Percentiles rank a stretch among this genome's conserved stretches.
Conservation (phyloP, 805 yeast genomes). For the Kodamaea restingae region DNA sequence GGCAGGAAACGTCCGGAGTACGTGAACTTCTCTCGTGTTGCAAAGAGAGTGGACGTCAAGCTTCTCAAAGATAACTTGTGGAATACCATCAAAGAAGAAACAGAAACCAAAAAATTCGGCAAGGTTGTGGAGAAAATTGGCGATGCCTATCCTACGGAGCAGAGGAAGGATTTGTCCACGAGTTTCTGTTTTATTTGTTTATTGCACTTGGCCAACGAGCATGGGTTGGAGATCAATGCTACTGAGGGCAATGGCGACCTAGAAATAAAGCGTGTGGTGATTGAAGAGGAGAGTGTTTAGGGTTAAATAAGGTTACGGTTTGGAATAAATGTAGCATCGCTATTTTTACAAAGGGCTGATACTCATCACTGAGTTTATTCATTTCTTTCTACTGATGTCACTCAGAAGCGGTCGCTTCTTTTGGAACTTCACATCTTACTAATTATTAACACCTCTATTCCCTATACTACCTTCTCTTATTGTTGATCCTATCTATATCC, state of each 20-base stretch:
- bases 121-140: constrained; percentile 47
- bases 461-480: constrained; percentile 4
- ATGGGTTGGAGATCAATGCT: constrained; percentile 58
- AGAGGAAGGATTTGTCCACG: constrained; percentile 68
- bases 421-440: no score
- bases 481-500: constrained; percentile 53
- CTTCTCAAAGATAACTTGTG: constrained; percentile 72
- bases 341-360: no score
- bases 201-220: constrained; percentile 82
- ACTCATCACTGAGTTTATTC: no score
- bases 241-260: constrained; percentile 41
- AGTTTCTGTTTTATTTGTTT: constrained; percentile 82
- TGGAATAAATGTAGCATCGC: no score
- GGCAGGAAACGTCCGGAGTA: constrained; percentile 31
- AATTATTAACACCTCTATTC: no score
- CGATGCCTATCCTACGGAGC: constrained; percentile 50
- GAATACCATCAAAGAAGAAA: constrained; percentile 43
- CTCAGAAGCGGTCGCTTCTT: no score
- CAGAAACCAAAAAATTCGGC: constrained; percentile 37
- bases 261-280: constrained; percentile 15
- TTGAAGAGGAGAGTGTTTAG: not conserved
- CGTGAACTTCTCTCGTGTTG: constrained; percentile 60
- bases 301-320: not conserved
- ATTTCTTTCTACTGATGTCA: no score
- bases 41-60: constrained; percentile 77